Evolutionary conservation across 1,284 basidiomycete species (phyloP), one percentile per base, ranked within the genome.

Genomic region (Cutaneotrichosporon sp.): DNA sequence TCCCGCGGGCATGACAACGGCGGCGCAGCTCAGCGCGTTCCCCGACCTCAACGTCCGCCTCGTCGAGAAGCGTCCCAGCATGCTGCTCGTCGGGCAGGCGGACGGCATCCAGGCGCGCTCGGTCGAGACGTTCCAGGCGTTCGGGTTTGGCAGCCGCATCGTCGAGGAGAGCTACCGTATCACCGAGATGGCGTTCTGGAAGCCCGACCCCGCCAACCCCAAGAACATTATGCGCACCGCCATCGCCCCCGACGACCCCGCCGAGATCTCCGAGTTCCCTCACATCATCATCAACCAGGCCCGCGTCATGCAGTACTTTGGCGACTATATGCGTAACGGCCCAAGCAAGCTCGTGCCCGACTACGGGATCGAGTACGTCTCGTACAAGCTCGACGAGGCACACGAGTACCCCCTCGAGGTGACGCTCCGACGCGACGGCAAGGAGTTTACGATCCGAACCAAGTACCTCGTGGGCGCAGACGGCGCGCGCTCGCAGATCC

Each of bases 391-490:
- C 36, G 61, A 69, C 42, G 67, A 70, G 56, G 11, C 49, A 5
- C 13, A 56, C 9, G 60, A 68, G 14, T 68, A 72, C 62, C 69
- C 72, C 7, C 58, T 74, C 59, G 62, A 64, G 25, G 67, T 71
- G 34, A 63, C 43, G 2, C 64, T 73, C 8, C 58, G 61, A 18
- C 46, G 25, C 56, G 65, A 58, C 47, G 69, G 50, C 54, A 27
- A 49, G 18, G 54, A 56, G 25, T 46, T 52, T 3, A 29, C 18
- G 14, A 61, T 71, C 16, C 62, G 63, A 25, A 55, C 58, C 22
- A 70, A 67, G 58, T 70, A 68, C 60, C 56, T 70, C 25, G 61
- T 69, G n/a, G 69, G 69, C 5, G 63, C 65, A 22, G 69, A 70
- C 42, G 69, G 69, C 4, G 69, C 66, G 25, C 58, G 63, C 25